Evolutionary conservation across 148 eudicot species (phyloP).

Genomic region (Camellia granthamiana): DNA sequence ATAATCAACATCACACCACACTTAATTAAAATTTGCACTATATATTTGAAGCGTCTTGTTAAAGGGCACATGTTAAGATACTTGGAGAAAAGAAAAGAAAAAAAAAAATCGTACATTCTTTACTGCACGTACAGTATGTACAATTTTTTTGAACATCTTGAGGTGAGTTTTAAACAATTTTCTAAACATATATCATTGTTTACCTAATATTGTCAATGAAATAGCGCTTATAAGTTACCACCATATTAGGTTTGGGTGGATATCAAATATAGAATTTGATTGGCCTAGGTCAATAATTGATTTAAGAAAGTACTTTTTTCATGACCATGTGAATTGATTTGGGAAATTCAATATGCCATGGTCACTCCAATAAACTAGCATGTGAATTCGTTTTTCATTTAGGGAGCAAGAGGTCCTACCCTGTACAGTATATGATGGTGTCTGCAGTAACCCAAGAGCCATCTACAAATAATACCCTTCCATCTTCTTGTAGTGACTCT

Average conservation of each 20-base stretch:
- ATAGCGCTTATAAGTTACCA: background rate
- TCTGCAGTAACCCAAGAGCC: conserved; percentile 59
- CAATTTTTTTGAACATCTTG: too few relatives aligned
- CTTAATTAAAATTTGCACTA: too few relatives aligned
- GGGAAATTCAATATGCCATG: background rate
- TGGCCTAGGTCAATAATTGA: too few relatives aligned
- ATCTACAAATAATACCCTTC: conserved; percentile 51
- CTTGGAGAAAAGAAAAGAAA: too few relatives aligned
- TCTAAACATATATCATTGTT: too few relatives aligned
- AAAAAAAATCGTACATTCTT: too few relatives aligned
- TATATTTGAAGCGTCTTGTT: too few relatives aligned
- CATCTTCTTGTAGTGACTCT: conserved; percentile 55
- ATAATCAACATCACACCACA: too few relatives aligned
- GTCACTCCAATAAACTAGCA: background rate
- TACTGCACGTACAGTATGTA: too few relatives aligned
- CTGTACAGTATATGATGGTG: conserved; percentile 75
- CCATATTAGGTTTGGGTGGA: background rate
- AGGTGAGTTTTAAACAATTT: too few relatives aligned
- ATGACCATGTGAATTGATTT: background rate
- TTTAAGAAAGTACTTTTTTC: too few relatives aligned
- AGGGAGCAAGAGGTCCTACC: conserved; percentile 32
- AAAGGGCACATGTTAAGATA: too few relatives aligned
- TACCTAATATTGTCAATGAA: background rate
- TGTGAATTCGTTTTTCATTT: background rate
- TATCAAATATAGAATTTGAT: background rate